phyloP scores from a whole-genome alignment of 1,139 yeast genomes.

The Sugiyamaella grinbergsii region DNA sequence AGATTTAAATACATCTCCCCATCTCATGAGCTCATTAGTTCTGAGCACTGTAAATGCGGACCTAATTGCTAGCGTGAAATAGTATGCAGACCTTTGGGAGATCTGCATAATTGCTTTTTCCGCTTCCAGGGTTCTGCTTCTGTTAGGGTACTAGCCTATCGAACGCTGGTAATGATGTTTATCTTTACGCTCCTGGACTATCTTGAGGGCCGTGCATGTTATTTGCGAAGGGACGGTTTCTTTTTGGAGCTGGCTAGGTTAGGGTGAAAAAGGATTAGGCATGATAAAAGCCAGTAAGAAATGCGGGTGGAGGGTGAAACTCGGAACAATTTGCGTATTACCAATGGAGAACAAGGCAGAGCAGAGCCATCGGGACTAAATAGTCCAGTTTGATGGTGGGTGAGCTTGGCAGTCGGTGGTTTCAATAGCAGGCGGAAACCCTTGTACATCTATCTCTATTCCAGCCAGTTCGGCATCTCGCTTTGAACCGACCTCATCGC shows the following conservation, averaged over 20 bases:
- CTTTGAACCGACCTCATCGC: too few species aligned
- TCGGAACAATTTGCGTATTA: too few species aligned
- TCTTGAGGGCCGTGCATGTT: conserved; percentile 1
- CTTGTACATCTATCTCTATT: too few species aligned
- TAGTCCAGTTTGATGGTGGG: too few species aligned
- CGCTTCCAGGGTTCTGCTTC: background rate
- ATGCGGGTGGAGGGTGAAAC: background rate
- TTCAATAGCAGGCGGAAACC: too few species aligned
- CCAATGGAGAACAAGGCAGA: too few species aligned
- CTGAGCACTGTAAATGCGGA: background rate
- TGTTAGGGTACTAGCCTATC: background rate
- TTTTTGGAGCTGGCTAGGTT: background rate
- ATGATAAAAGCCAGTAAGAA: background rate
- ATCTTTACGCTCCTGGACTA: background rate
- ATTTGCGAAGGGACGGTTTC: background rate
- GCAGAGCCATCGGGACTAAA: too few species aligned
- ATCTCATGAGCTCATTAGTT: too few species aligned
- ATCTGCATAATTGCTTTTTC: background rate
- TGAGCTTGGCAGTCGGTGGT: too few species aligned
- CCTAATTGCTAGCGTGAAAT: background rate
- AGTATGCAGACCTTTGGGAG: too few species aligned
- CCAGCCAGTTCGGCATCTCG: too few species aligned
- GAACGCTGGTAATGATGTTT: background rate
- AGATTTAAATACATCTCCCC: background rate
- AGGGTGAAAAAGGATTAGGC: background rate